Evolutionary conservation across 2,329 filamentous ascomycete species (phyloP), one percentile per base, ranked within the genome.

Genomic region (Dactylellina drechsleri): DNA sequence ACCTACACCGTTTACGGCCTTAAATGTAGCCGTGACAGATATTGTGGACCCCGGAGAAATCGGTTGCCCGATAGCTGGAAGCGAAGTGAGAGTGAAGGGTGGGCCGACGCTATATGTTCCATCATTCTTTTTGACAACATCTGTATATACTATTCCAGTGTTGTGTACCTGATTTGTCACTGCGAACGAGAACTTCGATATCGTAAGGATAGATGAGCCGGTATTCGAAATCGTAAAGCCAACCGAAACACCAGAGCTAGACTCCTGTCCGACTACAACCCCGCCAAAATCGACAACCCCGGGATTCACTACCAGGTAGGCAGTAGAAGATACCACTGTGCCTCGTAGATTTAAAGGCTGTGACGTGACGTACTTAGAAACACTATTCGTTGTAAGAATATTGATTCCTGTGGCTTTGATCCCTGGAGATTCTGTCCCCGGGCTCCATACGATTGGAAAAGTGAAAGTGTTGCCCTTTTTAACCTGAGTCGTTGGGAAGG

Each of bases 371-470:
- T 81, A 84, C 28, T 82, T 81, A 1, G 80, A 72, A 4, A 82
- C 79, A 13, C 78, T 79, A 65, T 83, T 83, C 0, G 79, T 82
- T 10, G 83, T 83, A 41, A 80, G 79, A n/a, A 84, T 77, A 28
- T 81, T 81, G 5, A 84, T 76, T 15, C 81, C 80, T 1, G 80
- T 81, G 16, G 80, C 81, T 54, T 81, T 80, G 10, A 81, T 77
- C 4, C 83, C 83, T 7, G 83, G 83, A 6, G 79, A 67, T 18
- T 81, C 71, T 18, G 79, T 78, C 4, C 77, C 76, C 15, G 80
- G 79, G 56, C 82, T 80, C 81, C 82, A 84, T 7, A 79, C 80
- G n/a, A 84, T 81, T 4, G 82, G 80, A 73, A 84, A 83, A 6
- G 79, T 81, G 73, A 84, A 84, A 4, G 77, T 80, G 0, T 80